Percentiles rank a stretch among this genome's conserved stretches.
Conservation (phyloP, 345 rosid genomes). For the Rhizophora apiculata region DNA sequence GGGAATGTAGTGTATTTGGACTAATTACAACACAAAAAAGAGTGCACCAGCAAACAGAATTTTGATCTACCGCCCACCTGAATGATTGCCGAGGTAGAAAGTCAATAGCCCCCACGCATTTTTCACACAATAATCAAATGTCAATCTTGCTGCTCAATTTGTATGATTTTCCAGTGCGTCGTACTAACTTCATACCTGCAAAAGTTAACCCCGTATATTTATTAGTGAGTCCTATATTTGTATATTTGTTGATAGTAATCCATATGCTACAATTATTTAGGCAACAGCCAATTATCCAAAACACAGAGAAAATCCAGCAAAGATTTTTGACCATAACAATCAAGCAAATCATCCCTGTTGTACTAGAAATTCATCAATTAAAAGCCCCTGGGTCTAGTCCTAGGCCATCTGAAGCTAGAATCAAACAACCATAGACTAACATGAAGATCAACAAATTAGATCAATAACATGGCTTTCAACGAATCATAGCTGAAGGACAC, state of each 20-base stretch:
- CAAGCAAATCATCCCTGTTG: no score
- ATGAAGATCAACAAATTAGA: no score
- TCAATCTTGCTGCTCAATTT: background rate
- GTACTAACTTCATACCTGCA: conserved; percentile 7
- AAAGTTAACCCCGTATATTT: background rate
- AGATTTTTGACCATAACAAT: no score
- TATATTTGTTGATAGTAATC: background rate
- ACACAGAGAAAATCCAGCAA: no score
- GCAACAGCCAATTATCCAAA: no score
- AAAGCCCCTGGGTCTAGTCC: no score
- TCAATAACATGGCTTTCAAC: no score
- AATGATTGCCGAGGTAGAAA: background rate
- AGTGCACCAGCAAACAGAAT: background rate
- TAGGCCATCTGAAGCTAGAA: no score
- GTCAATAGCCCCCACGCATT: background rate
- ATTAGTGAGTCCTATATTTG: background rate
- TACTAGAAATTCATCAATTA: no score
- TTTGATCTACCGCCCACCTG: background rate
- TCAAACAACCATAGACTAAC: no score
- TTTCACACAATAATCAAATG: background rate
- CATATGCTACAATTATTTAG: background rate
- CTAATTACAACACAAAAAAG: conserved; percentile 14
- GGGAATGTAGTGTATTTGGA: background rate
- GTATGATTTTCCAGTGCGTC: background rate
- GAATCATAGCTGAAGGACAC: no score